These are phyloP conservation scores for Aspergillus chevalieri DNA, from an alignment of 2,329 filamentous ascomycete genomes.

Conservation along the genomic window DNA sequence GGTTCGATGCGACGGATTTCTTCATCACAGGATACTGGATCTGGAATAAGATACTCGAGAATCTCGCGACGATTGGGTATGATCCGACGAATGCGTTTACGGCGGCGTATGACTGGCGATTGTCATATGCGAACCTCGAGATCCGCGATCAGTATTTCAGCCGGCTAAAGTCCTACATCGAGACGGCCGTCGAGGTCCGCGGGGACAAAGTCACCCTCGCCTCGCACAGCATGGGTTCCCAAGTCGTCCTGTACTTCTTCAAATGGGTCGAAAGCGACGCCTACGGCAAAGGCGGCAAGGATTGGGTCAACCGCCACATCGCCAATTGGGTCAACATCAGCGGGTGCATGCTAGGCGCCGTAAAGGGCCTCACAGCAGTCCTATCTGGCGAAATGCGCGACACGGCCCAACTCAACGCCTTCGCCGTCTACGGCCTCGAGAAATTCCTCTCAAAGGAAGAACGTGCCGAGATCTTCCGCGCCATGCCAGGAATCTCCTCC, in stretches of 20 bases:
- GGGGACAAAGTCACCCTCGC: conserved; percentile 76
- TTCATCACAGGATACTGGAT: conserved; percentile 85
- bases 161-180: conserved; percentile 81
- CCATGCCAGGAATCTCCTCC: conserved; percentile 92
- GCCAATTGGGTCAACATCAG: conserved; percentile 98
- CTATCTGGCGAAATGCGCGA: conserved; percentile 98
- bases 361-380: conserved; percentile 84
- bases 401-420: conserved; percentile 90
- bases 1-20: conserved; percentile 96
- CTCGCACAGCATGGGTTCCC: conserved; percentile 96
- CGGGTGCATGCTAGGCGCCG: conserved; percentile 92
- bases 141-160: conserved; percentile 90
- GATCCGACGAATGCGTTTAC: conserved; percentile 71
- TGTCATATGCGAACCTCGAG: conserved; percentile 86
- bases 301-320: conserved; percentile 85
- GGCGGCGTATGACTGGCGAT: conserved; percentile 80
- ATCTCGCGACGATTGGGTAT: conserved; percentile 90
- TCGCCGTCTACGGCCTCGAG: conserved; percentile 93
- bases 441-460: conserved; percentile 90
- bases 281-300: conserved; percentile 69
- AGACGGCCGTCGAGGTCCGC: conserved; percentile 67
- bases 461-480: conserved; percentile 85
- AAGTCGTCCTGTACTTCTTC: conserved; percentile 78
- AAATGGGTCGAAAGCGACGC: conserved; percentile 76
- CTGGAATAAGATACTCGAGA: conserved; percentile 98